phyloP scores from a whole-genome alignment of 2,329 filamentous ascomycete genomes.

The Passalora sequoiae region DNA sequence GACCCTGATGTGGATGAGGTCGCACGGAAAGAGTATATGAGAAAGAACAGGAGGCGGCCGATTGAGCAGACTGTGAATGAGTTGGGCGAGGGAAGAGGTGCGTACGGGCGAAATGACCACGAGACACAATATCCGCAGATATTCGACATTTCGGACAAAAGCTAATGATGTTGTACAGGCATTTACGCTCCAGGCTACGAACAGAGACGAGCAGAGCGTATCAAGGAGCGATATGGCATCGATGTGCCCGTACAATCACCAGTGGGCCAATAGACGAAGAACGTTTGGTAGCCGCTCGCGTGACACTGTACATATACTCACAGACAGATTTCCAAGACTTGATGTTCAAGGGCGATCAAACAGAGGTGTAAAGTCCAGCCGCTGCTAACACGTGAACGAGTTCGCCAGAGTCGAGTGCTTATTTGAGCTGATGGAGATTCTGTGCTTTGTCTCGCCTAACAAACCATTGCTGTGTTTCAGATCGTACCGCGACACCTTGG shows the following conservation, averaged over 20 bases:
- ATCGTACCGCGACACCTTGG: too few relatives aligned
- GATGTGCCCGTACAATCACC: conserved; percentile 52
- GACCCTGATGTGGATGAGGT: conserved; percentile 65
- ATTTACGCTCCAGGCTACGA: conserved; percentile 78
- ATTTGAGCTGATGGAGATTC: too few relatives aligned
- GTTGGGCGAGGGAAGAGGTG: conserved; percentile 83
- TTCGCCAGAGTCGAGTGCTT: too few relatives aligned
- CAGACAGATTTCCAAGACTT: conserved; percentile 2
- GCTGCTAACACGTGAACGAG: too few relatives aligned
- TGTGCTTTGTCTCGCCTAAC: too few relatives aligned
- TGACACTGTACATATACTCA: conserved; percentile 4
- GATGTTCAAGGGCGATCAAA: too few relatives aligned
- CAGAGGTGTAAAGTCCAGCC: too few relatives aligned
- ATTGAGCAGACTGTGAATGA: conserved; percentile 74
- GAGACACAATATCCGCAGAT: not conserved
- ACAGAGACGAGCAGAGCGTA: conserved; percentile 71
- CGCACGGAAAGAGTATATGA: conserved; percentile 66
- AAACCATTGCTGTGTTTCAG: too few relatives aligned
- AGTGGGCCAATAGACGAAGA: conserved; percentile 2
- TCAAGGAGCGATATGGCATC: conserved; percentile 83
- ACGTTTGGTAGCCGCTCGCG: not conserved
- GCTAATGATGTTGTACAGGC: conserved; percentile 47
- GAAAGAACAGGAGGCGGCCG: conserved; percentile 68
- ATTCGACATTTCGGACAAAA: not conserved
- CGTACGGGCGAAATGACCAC: conserved; percentile 16